Evolutionary conservation across 1,284 basidiomycete genomes (phyloP), one percentile per base, ranked within the genome.

Genomic region (Ustilago loliicola): DNA sequence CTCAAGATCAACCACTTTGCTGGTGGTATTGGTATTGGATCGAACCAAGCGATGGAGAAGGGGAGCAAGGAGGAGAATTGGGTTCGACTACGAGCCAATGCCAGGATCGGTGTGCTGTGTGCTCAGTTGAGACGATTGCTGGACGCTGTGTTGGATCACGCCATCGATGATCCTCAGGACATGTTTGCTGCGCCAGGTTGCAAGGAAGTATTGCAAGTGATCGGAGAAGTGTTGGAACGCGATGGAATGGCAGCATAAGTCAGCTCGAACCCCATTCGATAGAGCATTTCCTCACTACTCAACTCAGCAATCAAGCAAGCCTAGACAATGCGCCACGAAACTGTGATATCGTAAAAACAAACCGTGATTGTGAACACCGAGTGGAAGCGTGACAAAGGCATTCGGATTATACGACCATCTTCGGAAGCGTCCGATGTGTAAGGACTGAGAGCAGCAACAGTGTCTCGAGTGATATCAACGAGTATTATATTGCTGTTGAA

Each of bases 91-190:
- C 91, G 90, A 65, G 94, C 94, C 0, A 93, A 91, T 89, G 93
- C 94, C 19, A 89, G 95, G 7, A 96, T 97, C 51, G 95, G 94
- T 1, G 91, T 95, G 10, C 89, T 97, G 30, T 93, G 94, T 45
- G 95, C 95, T 77, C 94, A 95, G 81, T 87, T 97, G n/a, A 89
- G 95, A 66, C 81, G 32, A 17, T 61, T 77, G 45, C 27, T 68
- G 9, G 81, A 65, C 53, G 54, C 63, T 10, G 66, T 77, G 40
- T 61, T 72, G 32, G 73, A 73, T 32, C 66, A 63, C 19, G 71
- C 64, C 25, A 73, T 76, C 32, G 63, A 71, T 29, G 54, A 64
- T 10, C 69, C 69, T 29, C 54, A 66, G 17, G 66, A 72, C 42
- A 77, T 69, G 65, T 72, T 64, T 59, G 61, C 68, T 29, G 67